Evolutionary conservation across 2,329 filamentous ascomycete genomes (phyloP).

Genomic region (Beauveria pseudobassiana): DNA sequence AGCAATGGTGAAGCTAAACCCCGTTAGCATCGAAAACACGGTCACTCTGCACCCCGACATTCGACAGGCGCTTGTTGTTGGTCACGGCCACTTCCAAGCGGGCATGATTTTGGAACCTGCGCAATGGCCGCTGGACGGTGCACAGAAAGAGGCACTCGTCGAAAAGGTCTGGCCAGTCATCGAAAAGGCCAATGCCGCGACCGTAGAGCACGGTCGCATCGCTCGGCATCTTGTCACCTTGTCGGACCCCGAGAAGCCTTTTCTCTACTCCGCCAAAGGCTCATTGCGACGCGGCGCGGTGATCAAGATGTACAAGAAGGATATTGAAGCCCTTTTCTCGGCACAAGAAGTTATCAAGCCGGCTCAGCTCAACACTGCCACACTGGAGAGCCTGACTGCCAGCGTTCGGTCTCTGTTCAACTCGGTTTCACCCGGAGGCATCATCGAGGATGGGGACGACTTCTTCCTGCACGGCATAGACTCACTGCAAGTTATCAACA

Average conservation of each 20-base stretch:
- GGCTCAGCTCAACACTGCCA: conserved; percentile 16
- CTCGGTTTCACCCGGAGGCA: conserved; percentile 12
- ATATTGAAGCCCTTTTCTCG: conserved; percentile 36
- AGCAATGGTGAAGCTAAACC: conserved; percentile 44
- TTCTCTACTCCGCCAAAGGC: conserved; percentile 37
- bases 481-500: conserved; percentile 30
- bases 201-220: conserved; percentile 40
- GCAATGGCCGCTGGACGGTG: conserved; percentile 19
- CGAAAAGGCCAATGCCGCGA: conserved; percentile 33
- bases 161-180: conserved; percentile 37
- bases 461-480: conserved; percentile 33
- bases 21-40: conserved; percentile 33
- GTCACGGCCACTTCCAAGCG: conserved; percentile 37
- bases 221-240: conserved; percentile 31
- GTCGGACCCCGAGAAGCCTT: conserved; percentile 32
- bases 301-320: conserved; percentile 32
- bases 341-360: conserved; percentile 16
- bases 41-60: conserved; percentile 32
- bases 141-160: conserved; percentile 24
- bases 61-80: conserved; percentile 37
- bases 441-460: conserved; percentile 22
- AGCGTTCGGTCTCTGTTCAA: conserved; percentile 20
- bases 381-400: conserved; percentile 16
- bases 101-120: conserved; percentile 40
- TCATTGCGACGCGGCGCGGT: conserved; percentile 35